Conservation (phyloP, 208 protist species). For the Leishmania tropica region DNA sequence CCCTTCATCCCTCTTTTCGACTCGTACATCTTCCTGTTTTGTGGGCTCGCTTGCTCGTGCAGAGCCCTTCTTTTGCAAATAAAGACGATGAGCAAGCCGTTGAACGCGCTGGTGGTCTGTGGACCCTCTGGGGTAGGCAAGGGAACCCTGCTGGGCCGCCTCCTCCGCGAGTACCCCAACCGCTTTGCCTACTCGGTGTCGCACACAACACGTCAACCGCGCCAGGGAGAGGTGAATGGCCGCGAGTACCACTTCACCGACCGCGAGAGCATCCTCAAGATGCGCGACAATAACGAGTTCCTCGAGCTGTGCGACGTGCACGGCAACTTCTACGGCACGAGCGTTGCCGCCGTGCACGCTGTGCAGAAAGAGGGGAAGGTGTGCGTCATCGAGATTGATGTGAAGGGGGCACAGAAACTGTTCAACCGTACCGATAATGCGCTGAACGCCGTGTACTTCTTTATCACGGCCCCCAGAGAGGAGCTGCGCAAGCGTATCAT, state of each 20-base stretch:
- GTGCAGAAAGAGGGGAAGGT: slow-evolving; percentile 76
- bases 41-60: background rate
- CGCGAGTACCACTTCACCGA: slow-evolving; percentile 92
- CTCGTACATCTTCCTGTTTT: background rate
- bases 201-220: slow-evolving; percentile 91
- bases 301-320: slow-evolving; percentile 93
- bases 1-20: background rate
- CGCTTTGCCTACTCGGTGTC: slow-evolving; percentile 93
- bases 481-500: slow-evolving; percentile 81
- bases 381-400: slow-evolving; percentile 93
- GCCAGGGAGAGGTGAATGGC: slow-evolving; percentile 87
- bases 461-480: slow-evolving; percentile 82
- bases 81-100: slow-evolving; percentile 25
- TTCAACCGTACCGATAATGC: slow-evolving; percentile 32
- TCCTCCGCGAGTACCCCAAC: slow-evolving; percentile 72
- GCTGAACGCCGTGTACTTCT: slow-evolving; percentile 68
- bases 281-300: slow-evolving; percentile 83
- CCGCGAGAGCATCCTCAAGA: slow-evolving; percentile 61
- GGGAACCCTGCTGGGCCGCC: slow-evolving; percentile 85
- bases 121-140: slow-evolving; percentile 95
- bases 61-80: background rate
- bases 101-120: slow-evolving; percentile 89
- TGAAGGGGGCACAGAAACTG: slow-evolving; percentile 86
- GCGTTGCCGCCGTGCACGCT: slow-evolving; percentile 65
- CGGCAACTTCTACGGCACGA: slow-evolving; percentile 97